Conservation (phyloP, 2,329 filamentous ascomycete species). For the Arthrobotrys sinensis region DNA sequence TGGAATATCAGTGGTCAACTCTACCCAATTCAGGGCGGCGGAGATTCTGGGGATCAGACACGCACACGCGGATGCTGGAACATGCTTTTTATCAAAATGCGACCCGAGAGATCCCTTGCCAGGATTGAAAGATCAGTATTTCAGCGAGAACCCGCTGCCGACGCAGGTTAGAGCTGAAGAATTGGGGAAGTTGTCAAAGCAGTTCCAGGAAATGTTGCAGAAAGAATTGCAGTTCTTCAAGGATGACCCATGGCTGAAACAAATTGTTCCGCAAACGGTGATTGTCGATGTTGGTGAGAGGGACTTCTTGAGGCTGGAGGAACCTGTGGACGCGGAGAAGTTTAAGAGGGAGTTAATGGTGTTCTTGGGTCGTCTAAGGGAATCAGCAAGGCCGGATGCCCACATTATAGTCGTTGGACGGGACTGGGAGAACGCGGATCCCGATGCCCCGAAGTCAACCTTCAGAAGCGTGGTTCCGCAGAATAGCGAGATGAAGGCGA, state of each 20-base stretch:
- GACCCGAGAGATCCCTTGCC: constrained; percentile 42
- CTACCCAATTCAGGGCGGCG: constrained; percentile 62
- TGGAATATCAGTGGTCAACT: constrained; percentile 55
- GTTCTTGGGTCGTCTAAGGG: constrained; percentile 62
- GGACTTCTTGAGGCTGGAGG: constrained; percentile 61
- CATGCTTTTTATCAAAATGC: constrained; percentile 40
- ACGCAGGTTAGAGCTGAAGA: constrained; percentile 46
- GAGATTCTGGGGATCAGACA: constrained; percentile 62
- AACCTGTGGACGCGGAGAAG: constrained; percentile 49
- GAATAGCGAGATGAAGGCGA: constrained; percentile 31
- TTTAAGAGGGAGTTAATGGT: constrained; percentile 61
- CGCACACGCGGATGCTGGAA: constrained; percentile 62
- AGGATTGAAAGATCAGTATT: constrained; percentile 62
- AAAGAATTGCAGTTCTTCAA: constrained; percentile 53
- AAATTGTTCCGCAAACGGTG: constrained; percentile 38
- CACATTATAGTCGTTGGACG: constrained; percentile 62
- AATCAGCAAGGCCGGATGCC: constrained; percentile 61
- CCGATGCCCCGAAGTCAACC: constrained; percentile 36
- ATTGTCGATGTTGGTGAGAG: constrained; percentile 62
- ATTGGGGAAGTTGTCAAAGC: constrained; percentile 55
- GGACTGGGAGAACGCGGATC: constrained; percentile 52
- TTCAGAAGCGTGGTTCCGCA: constrained; percentile 40
- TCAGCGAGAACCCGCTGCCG: constrained; percentile 62
- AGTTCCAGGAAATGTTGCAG: constrained; percentile 47
- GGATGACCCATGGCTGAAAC: constrained; percentile 54